Percentiles rank a stretch among this genome's conserved stretches.
Evolutionary conservation across 345 rosid species (phyloP).

Genomic region (Euphorbia pulcherrima): DNA sequence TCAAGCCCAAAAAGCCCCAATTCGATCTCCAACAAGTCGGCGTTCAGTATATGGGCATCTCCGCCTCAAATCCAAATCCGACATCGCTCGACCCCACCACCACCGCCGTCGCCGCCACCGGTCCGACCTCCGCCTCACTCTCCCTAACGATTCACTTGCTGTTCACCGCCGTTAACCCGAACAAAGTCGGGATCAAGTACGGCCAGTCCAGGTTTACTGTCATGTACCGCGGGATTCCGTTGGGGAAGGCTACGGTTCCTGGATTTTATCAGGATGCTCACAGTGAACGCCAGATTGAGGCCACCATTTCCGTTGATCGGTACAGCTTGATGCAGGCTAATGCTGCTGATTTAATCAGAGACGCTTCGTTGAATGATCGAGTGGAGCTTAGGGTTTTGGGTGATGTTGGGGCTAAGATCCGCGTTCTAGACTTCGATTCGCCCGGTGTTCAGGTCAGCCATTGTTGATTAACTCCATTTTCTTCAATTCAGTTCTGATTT

Average conservation of each 20-base stretch:
- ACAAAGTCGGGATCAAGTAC: conserved; percentile 94
- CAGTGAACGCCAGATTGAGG: conserved; percentile 64
- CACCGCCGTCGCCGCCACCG: conserved; percentile 27
- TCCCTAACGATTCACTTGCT: conserved; percentile 69
- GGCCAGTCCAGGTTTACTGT: conserved; percentile 92
- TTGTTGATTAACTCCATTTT: neutral
- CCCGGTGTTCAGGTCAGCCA: conserved; percentile 81
- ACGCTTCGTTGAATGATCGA: conserved; percentile 80
- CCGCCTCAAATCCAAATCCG: conserved; percentile 36
- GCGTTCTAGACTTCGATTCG: conserved; percentile 81
- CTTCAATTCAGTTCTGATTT: neutral
- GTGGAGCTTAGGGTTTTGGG: conserved; percentile 81
- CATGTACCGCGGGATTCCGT: conserved; percentile 85
- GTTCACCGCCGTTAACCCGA: conserved; percentile 87
- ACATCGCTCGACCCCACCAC: conserved; percentile 42
- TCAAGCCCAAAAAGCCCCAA: conserved; percentile 95
- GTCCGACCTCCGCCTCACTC: conserved; percentile 43
- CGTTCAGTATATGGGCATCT: conserved; percentile 84
- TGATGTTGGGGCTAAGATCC: conserved; percentile 91
- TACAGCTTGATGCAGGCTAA: conserved; percentile 77
- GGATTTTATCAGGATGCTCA: conserved; percentile 91
- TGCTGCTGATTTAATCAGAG: conserved; percentile 68
- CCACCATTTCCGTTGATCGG: conserved; percentile 75
- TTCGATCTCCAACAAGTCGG: conserved; percentile 97
- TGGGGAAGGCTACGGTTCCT: conserved; percentile 83